Conservation (phyloP, 148 eudicot species). For the Camellia granthamiana region DNA sequence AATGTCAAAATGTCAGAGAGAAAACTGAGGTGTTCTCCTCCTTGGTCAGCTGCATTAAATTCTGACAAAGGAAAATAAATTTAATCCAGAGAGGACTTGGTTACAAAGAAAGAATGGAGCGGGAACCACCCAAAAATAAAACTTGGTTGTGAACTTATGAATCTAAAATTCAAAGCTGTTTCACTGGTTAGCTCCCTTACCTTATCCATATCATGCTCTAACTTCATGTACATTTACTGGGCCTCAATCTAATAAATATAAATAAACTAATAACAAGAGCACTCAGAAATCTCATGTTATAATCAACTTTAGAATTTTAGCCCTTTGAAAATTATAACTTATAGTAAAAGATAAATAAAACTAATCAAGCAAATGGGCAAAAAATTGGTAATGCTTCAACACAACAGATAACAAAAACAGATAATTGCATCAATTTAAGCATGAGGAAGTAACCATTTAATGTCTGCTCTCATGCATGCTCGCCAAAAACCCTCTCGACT, state of each 20-base stretch:
- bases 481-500: constrained; percentile 98
- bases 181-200: background rate
- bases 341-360: background rate
- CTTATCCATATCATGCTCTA: background rate
- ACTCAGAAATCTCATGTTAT: background rate
- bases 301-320: background rate
- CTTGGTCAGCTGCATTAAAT: background rate
- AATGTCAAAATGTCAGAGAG: background rate
- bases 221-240: background rate
- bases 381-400: background rate
- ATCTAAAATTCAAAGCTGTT: background rate
- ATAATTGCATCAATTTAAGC: constrained; percentile 9
- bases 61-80: background rate
- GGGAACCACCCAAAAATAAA: background rate
- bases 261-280: background rate
- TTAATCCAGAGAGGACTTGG: background rate
- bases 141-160: background rate
- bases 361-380: background rate
- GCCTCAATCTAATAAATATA: background rate
- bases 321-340: too few species aligned
- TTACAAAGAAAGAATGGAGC: background rate
- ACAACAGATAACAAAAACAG: background rate
- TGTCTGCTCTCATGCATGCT: constrained; percentile 90
- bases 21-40: background rate
- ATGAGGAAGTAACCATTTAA: constrained; percentile 49